Conservation (phyloP, 2,329 filamentous ascomycete species). For the Blastomyces gilchristii region DNA sequence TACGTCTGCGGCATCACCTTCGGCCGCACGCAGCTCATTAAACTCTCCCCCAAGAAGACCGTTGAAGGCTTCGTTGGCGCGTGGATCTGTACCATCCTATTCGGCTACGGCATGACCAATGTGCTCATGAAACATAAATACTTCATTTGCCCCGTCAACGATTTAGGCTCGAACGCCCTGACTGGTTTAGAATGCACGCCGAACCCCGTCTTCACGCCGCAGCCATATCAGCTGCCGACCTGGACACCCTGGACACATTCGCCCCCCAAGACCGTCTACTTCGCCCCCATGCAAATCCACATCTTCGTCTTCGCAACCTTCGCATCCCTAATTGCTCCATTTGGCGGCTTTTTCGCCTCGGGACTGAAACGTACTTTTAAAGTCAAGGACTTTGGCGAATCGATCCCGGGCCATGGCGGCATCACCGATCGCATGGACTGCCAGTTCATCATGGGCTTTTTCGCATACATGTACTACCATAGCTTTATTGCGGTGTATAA, state of each 20-base stretch:
- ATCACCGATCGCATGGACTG: conserved; percentile 99
- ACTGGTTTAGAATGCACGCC: conserved; percentile 80
- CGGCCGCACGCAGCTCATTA: conserved; percentile 91
- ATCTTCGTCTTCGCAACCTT: conserved; percentile 84
- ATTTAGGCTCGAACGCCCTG: conserved; percentile 86
- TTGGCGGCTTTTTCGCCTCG: conserved; percentile 96
- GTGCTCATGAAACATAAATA: conserved; percentile 84
- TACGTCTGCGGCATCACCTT: conserved; percentile 97
- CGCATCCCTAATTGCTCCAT: conserved; percentile 90
- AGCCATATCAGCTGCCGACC: conserved; percentile 61
- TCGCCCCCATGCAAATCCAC: conserved; percentile 88
- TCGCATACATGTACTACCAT: conserved; percentile 97
- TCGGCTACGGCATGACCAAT: conserved; percentile 71
- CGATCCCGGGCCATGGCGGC: conserved; percentile 91
- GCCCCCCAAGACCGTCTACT: conserved; percentile 51
- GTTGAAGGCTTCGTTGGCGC: conserved; percentile 94
- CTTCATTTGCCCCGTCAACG: conserved; percentile 96
- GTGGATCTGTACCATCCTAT: conserved; percentile 88
- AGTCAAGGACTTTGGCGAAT: conserved; percentile 99
- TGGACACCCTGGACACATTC: conserved; percentile 55
- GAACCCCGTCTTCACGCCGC: conserved; percentile 82
- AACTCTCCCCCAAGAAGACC: conserved; percentile 97
- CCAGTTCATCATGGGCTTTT: conserved; percentile 99
- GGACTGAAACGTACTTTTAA: conserved; percentile 98
- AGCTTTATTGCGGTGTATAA: conserved; percentile 90